These are phyloP conservation scores for Lagerstroemia speciosa DNA, from an alignment of 345 rosid species.

Conservation along the genomic window DNA sequence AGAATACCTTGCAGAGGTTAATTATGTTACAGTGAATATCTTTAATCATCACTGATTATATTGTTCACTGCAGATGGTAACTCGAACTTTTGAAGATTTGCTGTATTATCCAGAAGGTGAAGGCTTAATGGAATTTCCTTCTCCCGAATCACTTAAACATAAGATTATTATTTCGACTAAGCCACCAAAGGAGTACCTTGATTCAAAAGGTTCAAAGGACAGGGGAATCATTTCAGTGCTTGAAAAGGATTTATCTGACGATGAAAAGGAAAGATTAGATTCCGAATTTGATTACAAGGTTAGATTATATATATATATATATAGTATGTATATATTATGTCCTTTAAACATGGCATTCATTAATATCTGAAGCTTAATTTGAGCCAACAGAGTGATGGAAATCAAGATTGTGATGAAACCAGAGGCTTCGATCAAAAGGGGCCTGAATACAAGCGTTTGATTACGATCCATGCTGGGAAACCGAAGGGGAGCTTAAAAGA, in stretches of 20 bases:
- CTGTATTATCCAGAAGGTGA: slow-evolving; percentile 59
- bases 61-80: slow-evolving; percentile 44
- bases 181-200: slow-evolving; percentile 83
- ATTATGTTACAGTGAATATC: too few relatives aligned
- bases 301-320: slow-evolving; percentile 1
- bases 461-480: slow-evolving; percentile 69
- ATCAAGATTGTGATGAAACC: slow-evolving; percentile 37
- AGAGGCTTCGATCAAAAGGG: not conserved
- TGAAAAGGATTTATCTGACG: slow-evolving; percentile 29
- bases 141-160: slow-evolving; percentile 62
- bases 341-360: not conserved
- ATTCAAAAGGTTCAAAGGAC: slow-evolving; percentile 27
- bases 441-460: slow-evolving; percentile 42
- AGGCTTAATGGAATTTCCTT: slow-evolving; percentile 60
- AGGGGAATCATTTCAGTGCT: slow-evolving; percentile 25
- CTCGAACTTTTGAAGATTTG: slow-evolving; percentile 58
- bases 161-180: slow-evolving; percentile 87
- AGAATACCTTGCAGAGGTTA: not conserved
- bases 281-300: slow-evolving; percentile 34
- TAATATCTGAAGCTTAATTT: not conserved
- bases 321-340: not conserved
- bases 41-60: not conserved
- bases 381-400: slow-evolving; percentile 21
- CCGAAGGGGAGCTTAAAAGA: slow-evolving; percentile 40
- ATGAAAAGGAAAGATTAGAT: slow-evolving; percentile 17